Conservation (phyloP, 139 green algal species). For the Chlorella sp. region DNA sequence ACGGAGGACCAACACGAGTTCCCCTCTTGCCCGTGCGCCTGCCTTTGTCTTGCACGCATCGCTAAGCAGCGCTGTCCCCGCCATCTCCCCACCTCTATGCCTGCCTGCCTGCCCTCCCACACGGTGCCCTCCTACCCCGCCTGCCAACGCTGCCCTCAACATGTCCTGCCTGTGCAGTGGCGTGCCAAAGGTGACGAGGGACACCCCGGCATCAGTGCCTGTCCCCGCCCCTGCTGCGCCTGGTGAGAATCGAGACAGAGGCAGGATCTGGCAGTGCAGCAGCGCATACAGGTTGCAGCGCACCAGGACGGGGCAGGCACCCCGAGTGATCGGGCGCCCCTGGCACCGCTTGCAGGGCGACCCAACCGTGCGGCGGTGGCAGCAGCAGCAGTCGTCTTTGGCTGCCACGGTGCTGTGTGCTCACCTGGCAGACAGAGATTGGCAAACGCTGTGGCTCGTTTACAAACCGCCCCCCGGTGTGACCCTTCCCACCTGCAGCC, state of each 20-base stretch:
- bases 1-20: background rate
- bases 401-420: background rate
- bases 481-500: background rate
- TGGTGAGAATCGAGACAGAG: background rate
- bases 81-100: background rate
- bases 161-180: background rate
- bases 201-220: background rate
- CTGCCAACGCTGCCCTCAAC: background rate
- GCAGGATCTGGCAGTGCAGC: too few relatives aligned
- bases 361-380: too few relatives aligned
- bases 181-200: slow-evolving; percentile 11
- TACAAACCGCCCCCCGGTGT: background rate
- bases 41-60: background rate
- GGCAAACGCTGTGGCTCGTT: background rate
- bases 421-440: background rate
- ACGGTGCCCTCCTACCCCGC: background rate
- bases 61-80: too few relatives aligned
- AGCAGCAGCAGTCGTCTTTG: background rate
- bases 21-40: background rate
- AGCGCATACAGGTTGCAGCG: too few relatives aligned
- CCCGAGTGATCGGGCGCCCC: too few relatives aligned
- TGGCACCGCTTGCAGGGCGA: too few relatives aligned
- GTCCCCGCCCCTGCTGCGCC: background rate
- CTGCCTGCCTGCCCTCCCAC: background rate
- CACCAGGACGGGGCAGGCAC: too few relatives aligned